Evolutionary conservation across 306 rosid genomes (phyloP).

Genomic region (Cucumis cinereus): DNA sequence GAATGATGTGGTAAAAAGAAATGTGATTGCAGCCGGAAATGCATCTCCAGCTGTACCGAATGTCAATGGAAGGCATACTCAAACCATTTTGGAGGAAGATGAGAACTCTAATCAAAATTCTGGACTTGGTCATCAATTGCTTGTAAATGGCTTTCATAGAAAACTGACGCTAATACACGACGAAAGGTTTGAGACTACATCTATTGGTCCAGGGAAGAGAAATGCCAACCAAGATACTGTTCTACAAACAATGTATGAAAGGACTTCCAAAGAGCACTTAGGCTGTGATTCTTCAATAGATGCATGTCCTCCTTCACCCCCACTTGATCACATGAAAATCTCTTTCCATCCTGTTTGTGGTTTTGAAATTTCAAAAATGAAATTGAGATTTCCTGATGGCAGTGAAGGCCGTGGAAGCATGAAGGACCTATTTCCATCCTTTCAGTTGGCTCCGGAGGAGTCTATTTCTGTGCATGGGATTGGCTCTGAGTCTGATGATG

Average conservation of each 20-base stretch:
- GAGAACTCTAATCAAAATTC: slow-evolving; percentile 47
- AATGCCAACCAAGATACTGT: slow-evolving; percentile 16
- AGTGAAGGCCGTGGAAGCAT: slow-evolving; percentile 38
- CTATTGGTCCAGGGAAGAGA: slow-evolving; percentile 32
- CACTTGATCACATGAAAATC: slow-evolving; percentile 87
- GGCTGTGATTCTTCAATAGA: slow-evolving; percentile 28
- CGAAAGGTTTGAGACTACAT: slow-evolving; percentile 30
- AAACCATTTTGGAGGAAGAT: slow-evolving; percentile 21
- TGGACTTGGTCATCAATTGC: slow-evolving; percentile 64
- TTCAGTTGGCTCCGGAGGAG: slow-evolving; percentile 74
- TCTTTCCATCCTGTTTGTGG: slow-evolving; percentile 68
- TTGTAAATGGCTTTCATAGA: slow-evolving; percentile 49
- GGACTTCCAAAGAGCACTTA: slow-evolving; percentile 29
- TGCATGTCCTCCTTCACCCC: slow-evolving; percentile 79
- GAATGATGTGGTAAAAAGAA: slow-evolving; percentile 14
- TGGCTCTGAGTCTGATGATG: slow-evolving; percentile 62
- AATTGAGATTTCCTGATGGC: slow-evolving; percentile 70
- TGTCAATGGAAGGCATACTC: slow-evolving; percentile 9
- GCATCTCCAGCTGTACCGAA: slow-evolving; percentile 22
- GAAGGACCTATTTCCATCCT: slow-evolving; percentile 65
- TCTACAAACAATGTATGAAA: slow-evolving; percentile 15
- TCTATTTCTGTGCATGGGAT: slow-evolving; percentile 45
- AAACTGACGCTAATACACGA: slow-evolving; percentile 31
- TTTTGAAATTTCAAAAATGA: slow-evolving; percentile 54
- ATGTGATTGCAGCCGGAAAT: slow-evolving; percentile 22